Evolutionary conservation across 208 protist species (phyloP).

Genomic region (Trypanosoma scelopori): DNA sequence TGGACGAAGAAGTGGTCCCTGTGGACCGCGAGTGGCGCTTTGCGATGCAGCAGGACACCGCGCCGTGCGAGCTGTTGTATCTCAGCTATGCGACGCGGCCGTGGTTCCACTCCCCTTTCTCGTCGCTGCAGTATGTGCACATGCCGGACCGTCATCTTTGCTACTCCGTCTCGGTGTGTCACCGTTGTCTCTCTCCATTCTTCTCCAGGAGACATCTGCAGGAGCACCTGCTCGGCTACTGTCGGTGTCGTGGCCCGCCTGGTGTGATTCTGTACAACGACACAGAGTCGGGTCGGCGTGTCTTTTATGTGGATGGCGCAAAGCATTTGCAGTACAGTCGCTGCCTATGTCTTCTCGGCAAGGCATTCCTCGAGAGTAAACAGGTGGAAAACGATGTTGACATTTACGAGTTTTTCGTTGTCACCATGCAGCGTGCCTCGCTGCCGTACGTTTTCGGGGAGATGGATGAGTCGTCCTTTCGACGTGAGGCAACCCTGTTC

Average conservation of each 20-base stretch:
- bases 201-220: slow-evolving; percentile 43
- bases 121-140: slow-evolving; percentile 48
- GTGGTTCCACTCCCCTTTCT: slow-evolving; percentile 61
- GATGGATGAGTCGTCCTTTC: slow-evolving; percentile 34
- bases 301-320: slow-evolving; percentile 63
- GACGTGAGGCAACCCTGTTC: slow-evolving; percentile 33
- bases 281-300: slow-evolving; percentile 31
- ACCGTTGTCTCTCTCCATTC: slow-evolving; percentile 70
- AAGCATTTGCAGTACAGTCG: slow-evolving; percentile 64
- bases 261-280: slow-evolving; percentile 58
- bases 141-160: slow-evolving; percentile 55
- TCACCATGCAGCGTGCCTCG: slow-evolving; percentile 44
- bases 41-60: slow-evolving; percentile 56
- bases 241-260: slow-evolving; percentile 38
- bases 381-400: slow-evolving; percentile 70
- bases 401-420: slow-evolving; percentile 73
- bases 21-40: slow-evolving; percentile 49
- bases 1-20: slow-evolving; percentile 23
- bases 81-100: slow-evolving; percentile 63
- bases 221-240: slow-evolving; percentile 59
- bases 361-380: slow-evolving; percentile 75
- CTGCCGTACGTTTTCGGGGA: slow-evolving; percentile 37
- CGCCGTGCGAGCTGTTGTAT: slow-evolving; percentile 63
- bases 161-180: slow-evolving; percentile 68
- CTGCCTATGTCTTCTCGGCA: slow-evolving; percentile 57